Evolutionary conservation across 1,284 basidiomycete species (phyloP), one percentile per base, ranked within the genome.

Genomic region (Coniferiporia sulphurascens): DNA sequence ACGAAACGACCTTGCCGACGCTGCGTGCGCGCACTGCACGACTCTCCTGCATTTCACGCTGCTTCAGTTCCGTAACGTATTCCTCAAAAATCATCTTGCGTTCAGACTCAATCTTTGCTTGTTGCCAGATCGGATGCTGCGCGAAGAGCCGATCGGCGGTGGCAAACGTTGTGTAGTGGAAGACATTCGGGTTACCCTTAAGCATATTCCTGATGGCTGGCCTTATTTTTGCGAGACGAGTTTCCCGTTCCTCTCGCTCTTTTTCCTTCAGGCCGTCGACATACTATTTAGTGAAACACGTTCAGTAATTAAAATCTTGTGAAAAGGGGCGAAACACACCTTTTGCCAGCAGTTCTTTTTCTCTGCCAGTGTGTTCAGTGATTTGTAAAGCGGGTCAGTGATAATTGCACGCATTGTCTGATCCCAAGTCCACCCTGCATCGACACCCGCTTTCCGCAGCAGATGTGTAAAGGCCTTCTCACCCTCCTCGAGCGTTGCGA

Each of bases 401-500:
- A 99, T 95, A 72, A 97, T 94, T 66, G 91, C 89, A 68, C 96
- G 85, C 91, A 99, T 97, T 51, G 95, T 95, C 74, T 93, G 87
- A 72, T 99, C 97, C 97, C 97, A 99, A 19, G 93, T 95, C 91
- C 93, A 98, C 65, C 82, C 86, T 51, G 90, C 85, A 74, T 94
- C 91, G 52, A 99, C 88, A 21, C 91, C 90, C 54, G 92, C 91
- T 70, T 92, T 90, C 67, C 87, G 84, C 64, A 99, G 76, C 55
- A 99, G 78, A 73, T 91, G 89, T 65, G 87, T 86, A 73, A 99
- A 99, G 2, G 95, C 96, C 65, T 90, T 89, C 73, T 98, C 94
- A 22, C 94, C 95, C 66, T 96, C 93, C 67, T 93, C 91, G 7
- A 86, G 75, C 9, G 89, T 95, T 44, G 81, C 70, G 68, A 97